Percentiles rank a stretch among this genome's conserved stretches.
Evolutionary conservation across 441 rosid species (phyloP).

Genomic region (Gossypium trilobum): DNA sequence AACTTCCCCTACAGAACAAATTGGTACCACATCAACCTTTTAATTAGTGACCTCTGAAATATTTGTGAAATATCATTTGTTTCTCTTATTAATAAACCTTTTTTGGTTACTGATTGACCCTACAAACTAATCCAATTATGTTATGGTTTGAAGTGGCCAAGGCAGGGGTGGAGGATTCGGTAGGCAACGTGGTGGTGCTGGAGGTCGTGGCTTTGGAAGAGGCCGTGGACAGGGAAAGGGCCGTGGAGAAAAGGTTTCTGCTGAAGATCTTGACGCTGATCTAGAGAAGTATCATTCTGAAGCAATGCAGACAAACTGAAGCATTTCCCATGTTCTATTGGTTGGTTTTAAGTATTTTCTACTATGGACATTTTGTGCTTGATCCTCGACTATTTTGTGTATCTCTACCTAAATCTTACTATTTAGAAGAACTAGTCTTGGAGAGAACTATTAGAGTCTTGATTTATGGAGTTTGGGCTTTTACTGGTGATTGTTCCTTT

Average conservation of each 20-base stretch:
- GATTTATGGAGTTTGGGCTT: conserved; percentile 33
- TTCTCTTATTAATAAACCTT: background rate
- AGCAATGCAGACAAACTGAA: conserved; percentile 66
- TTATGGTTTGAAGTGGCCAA: conserved; percentile 29
- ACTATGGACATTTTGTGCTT: conserved; percentile 27
- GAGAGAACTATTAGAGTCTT: conserved; percentile 29
- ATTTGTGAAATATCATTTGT: background rate
- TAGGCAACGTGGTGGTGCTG: conserved; percentile 44
- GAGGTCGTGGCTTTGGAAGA: conserved; percentile 44
- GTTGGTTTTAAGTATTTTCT: conserved; percentile 20
- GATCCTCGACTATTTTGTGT: conserved; percentile 26
- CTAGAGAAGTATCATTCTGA: conserved; percentile 68
- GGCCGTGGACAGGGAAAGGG: conserved; percentile 67
- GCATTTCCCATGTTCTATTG: conserved; percentile 16
- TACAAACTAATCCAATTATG: background rate
- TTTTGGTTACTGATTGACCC: background rate
- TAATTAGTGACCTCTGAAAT: background rate
- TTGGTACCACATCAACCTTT: background rate
- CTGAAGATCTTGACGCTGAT: conserved; percentile 92
- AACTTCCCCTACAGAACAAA: background rate
- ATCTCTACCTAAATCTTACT: conserved; percentile 25
- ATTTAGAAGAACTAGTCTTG: conserved; percentile 20
- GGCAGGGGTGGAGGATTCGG: conserved; percentile 50
- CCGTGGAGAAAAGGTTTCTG: conserved; percentile 66
- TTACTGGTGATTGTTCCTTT: conserved; percentile 26